phyloP scores from a whole-genome alignment of 164 flowering plant genomes.

The Vitis rupestris region DNA sequence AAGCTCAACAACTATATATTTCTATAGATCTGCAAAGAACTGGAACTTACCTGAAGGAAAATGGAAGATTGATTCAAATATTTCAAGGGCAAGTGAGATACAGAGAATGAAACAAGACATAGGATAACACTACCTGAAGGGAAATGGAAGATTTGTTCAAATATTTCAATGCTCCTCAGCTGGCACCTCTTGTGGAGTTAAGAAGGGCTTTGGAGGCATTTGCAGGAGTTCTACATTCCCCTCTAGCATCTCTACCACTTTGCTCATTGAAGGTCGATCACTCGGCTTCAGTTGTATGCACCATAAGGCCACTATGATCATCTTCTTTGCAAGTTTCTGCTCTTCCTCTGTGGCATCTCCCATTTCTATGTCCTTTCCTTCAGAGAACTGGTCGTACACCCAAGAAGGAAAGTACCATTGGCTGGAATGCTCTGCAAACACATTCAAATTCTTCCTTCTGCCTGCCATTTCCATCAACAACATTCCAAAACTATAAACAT shows the following conservation, averaged over 20 bases:
- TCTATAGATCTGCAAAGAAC: too few species aligned
- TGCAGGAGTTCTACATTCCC: constrained; percentile 1
- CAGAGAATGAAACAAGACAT: too few species aligned
- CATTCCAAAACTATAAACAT: too few species aligned
- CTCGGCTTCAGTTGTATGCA: neutral
- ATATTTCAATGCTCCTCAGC: too few species aligned
- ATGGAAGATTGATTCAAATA: too few species aligned
- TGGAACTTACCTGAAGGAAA: too few species aligned
- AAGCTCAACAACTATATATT: too few species aligned
- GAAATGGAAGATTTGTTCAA: too few species aligned
- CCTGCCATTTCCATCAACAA: too few species aligned
- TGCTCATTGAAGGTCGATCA: constrained; percentile 6
- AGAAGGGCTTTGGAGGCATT: constrained; percentile 6
- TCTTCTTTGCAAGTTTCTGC: neutral
- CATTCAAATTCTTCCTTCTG: neutral
- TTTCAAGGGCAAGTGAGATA: too few species aligned
- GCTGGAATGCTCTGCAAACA: constrained; percentile 3
- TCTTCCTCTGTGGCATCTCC: neutral
- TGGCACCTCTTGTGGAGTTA: neutral
- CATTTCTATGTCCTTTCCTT: too few species aligned
- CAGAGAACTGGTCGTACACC: neutral
- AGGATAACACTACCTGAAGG: too few species aligned
- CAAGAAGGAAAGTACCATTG: constrained; percentile 1
- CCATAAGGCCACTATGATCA: constrained; percentile 8
- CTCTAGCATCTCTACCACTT: constrained; percentile 8